phyloP scores from a whole-genome alignment of 768 basidiomycete genomes.

The Clavulina sp. region DNA sequence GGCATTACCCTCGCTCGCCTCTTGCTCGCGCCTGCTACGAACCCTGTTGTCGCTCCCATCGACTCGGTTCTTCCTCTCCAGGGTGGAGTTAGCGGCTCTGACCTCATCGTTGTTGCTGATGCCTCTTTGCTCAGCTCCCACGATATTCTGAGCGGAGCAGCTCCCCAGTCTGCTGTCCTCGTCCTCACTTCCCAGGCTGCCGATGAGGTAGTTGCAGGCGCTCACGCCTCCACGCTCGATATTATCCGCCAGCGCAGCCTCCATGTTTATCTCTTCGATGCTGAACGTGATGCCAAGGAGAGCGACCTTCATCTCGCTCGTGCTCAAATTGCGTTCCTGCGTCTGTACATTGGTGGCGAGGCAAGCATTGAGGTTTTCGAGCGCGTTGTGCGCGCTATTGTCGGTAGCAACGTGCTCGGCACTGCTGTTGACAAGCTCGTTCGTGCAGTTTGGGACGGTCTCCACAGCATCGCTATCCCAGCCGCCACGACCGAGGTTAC shows the following conservation, averaged over 20 bases:
- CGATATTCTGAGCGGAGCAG: constrained; percentile 48
- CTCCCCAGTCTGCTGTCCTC: constrained; percentile 50
- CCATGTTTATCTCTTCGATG: not conserved
- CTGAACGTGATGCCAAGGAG: not conserved
- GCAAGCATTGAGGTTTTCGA: constrained; percentile 27
- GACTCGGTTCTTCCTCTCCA: constrained; percentile 37
- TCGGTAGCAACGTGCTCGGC: constrained; percentile 31
- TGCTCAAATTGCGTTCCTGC: constrained; percentile 63
- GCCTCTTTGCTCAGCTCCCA: constrained; percentile 64
- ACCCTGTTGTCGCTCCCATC: constrained; percentile 30
- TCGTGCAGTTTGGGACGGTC: constrained; percentile 37
- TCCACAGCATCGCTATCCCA: constrained; percentile 38
- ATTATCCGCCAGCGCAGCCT: constrained; percentile 20
- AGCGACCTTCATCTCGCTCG: constrained; percentile 31
- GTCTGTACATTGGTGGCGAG: constrained; percentile 58
- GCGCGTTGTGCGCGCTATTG: constrained; percentile 30
- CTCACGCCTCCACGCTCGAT: constrained; percentile 33
- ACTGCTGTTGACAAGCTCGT: constrained; percentile 22
- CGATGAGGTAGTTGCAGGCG: constrained; percentile 53
- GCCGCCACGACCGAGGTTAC: constrained; percentile 21
- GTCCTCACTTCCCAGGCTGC: constrained; percentile 57
- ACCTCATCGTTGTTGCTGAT: constrained; percentile 63
- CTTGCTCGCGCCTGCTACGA: constrained; percentile 36
- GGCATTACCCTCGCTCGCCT: constrained; percentile 55
- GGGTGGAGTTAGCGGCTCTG: constrained; percentile 31